These are phyloP conservation scores for Citrus mangshanensis DNA, from an alignment of 345 rosid species.

Conservation along the genomic window DNA sequence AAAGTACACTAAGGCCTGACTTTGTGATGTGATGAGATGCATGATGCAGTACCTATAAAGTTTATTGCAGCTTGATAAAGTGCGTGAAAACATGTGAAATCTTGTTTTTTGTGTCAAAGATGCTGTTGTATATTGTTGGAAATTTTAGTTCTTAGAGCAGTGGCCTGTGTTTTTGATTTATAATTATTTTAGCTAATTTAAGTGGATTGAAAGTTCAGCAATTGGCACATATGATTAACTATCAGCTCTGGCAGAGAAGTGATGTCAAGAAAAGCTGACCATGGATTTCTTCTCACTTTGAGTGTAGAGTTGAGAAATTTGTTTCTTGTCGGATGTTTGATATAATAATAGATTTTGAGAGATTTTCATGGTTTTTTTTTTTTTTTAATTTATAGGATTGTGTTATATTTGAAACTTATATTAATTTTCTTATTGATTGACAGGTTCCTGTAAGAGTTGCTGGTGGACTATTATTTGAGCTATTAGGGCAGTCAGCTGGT, in stretches of 20 bases:
- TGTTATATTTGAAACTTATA: neutral
- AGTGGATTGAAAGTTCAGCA: neutral
- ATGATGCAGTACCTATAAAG: neutral
- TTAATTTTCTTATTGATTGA: neutral
- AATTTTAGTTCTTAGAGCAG: neutral
- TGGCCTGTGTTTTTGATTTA: neutral
- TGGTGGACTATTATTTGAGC: slow-evolving; percentile 69
- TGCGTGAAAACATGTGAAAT: neutral
- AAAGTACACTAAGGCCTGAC: neutral
- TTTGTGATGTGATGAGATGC: neutral
- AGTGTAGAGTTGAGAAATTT: neutral
- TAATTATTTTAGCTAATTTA: neutral
- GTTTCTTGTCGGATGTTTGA: neutral
- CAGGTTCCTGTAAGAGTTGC: slow-evolving; percentile 70
- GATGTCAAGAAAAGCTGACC: neutral
- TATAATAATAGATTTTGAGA: neutral
- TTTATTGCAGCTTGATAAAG: neutral
- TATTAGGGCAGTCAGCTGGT: slow-evolving; percentile 65
- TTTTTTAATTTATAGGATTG: neutral
- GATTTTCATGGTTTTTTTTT: neutral
- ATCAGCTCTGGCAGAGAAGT: neutral
- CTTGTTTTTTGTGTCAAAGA: too few relatives aligned
- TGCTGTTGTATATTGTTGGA: neutral
- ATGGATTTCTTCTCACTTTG: neutral
- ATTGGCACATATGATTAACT: neutral